Conservation (phyloP, 2,329 filamentous ascomycete species). For the Stagonosporopsis rhizophila region DNA sequence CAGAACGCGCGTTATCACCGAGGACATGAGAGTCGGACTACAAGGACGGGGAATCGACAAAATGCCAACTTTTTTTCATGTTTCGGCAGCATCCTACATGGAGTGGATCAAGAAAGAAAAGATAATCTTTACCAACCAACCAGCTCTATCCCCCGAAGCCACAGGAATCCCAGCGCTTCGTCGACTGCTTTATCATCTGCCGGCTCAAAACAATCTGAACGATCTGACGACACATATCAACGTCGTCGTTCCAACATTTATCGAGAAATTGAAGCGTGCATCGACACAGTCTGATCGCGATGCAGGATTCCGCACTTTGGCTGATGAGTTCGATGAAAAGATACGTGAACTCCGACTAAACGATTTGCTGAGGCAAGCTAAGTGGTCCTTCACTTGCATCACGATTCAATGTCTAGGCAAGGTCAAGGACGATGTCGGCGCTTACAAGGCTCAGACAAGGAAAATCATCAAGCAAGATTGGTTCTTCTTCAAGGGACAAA, state of each 20-base stretch:
- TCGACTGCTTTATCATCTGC: not conserved
- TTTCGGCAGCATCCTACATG: not conserved
- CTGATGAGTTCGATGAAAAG: conserved; percentile 20
- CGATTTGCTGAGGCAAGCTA: not conserved
- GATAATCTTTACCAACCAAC: not conserved
- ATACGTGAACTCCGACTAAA: conserved; percentile 1
- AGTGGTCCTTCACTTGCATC: not conserved
- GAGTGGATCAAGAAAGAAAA: not conserved
- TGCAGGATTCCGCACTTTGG: conserved; percentile 12
- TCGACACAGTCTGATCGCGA: not conserved
- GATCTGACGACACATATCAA: not conserved
- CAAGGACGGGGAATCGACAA: not conserved
- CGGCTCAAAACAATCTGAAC: not conserved
- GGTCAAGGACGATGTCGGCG: conserved; percentile 4
- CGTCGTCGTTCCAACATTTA: not conserved
- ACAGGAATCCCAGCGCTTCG: not conserved
- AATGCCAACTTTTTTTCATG: not conserved
- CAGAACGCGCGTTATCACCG: not conserved
- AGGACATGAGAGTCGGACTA: not conserved
- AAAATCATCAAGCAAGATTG: conserved; percentile 6
- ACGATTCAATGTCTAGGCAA: no score
- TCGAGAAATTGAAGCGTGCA: not conserved
- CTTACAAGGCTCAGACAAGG: no score
- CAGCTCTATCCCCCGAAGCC: not conserved
- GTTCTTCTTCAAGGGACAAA: conserved; percentile 10